These are phyloP conservation scores for Penicillium pancosmium DNA, from an alignment of 495 filamentous ascomycete genomes.

Conservation along the genomic window DNA sequence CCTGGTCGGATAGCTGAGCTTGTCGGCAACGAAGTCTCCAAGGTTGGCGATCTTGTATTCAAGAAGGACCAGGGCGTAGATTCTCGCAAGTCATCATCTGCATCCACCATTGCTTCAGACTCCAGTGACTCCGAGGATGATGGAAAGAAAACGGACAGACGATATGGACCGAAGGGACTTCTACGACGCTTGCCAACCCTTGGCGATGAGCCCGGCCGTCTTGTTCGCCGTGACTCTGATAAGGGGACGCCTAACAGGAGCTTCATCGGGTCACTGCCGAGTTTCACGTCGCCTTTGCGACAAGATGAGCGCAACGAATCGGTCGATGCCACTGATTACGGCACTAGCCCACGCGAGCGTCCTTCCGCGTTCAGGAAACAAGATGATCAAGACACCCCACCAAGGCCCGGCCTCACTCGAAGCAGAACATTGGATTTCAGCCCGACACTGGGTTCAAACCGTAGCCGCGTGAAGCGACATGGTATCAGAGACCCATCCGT, in stretches of 20 bases:
- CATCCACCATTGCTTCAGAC: slow-evolving; percentile 41
- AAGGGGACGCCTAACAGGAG: slow-evolving; percentile 33
- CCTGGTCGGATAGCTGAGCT: slow-evolving; percentile 53
- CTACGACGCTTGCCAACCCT: slow-evolving; percentile 37
- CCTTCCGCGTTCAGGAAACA: slow-evolving; percentile 9
- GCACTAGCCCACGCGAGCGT: slow-evolving; percentile 17
- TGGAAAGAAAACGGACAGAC: slow-evolving; percentile 36
- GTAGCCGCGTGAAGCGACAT: slow-evolving; percentile 27
- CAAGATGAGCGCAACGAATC: slow-evolving; percentile 36
- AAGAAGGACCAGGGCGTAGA: slow-evolving; percentile 48
- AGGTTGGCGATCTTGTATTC: slow-evolving; percentile 57
- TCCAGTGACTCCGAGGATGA: slow-evolving; percentile 49
- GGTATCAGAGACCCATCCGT: slow-evolving; percentile 34
- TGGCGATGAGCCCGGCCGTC: slow-evolving; percentile 38
- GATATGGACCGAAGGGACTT: slow-evolving; percentile 29
- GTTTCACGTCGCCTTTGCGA: slow-evolving; percentile 50
- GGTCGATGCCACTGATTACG: slow-evolving; percentile 20
- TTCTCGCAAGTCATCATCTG: slow-evolving; percentile 44
- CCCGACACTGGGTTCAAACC: slow-evolving; percentile 30
- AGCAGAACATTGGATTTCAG: slow-evolving; percentile 32
- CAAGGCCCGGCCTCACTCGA: slow-evolving; percentile 15
- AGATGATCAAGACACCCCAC: slow-evolving; percentile 15
- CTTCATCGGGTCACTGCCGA: slow-evolving; percentile 48
- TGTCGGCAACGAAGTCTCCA: slow-evolving; percentile 59
- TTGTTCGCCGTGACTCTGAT: slow-evolving; percentile 36